Base-by-base conservation (phyloP, 768 basidiomycete genomes). In the Agaricus subrufescens region DNA sequence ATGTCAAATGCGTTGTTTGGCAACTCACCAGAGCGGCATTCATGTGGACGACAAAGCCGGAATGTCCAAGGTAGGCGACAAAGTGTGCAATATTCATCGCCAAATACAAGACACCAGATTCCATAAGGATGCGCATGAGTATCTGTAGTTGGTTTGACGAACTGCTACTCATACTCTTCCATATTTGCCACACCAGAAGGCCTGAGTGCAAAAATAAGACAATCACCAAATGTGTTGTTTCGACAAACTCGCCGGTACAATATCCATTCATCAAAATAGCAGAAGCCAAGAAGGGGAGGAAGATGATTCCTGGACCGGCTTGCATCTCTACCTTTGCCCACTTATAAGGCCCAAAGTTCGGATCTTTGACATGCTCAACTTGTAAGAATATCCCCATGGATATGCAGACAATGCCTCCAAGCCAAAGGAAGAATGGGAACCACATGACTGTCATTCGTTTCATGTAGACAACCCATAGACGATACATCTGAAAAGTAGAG, bases 221-320 rank as follows among this genome's bases (percentile, higher is more conserved):
- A 10, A 31, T 3, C 5, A 2, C 40, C 1, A 4, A 29, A 19
- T 40, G 9, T 23, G 34, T 2, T 15, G 14, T 34, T 14, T 46
- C 19, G 12, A 10, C 15, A 25, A 26, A 38, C 30, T 23, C 23
- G 56, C 58, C 26, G 10, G 58, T 60, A 8, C 42, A 50, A 27
- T 60, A 60, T 25, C 34, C 37, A 14, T 60, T 60, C 15, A 60
- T 15, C 9, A 50, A 43, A 12, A 51, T 52, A 19, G 56, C 57
- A n/a, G 50, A 57, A 2, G 29, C 59, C 55, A 50, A 57, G 46
- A 57, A 60, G n/a, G 54, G 54, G 4, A 37, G 52, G n/a, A 52
- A 34, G 38, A 53, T 44, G 29, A 56, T 53, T n/a, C 57, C 51
- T 14, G 57, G 57, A 2, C 55, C 50, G 27, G 57, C n/a, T 9